Evolutionary conservation across 2,329 filamentous ascomycete genomes (phyloP).

Genomic region (Aschersonia sp.): DNA sequence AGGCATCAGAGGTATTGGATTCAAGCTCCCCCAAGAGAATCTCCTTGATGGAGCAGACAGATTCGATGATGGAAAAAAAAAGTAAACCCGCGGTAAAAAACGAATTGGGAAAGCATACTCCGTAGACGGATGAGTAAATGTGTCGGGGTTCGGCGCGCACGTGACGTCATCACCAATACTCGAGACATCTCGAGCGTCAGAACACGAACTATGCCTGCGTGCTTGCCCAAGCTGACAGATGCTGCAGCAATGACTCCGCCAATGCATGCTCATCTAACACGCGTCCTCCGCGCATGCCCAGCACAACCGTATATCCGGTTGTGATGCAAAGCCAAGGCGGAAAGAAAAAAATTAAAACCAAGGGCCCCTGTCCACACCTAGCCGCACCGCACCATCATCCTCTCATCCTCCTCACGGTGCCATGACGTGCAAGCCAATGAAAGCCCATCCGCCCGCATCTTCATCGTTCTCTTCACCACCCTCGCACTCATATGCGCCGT

Average conservation of each 20-base stretch:
- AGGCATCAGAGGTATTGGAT: too few relatives aligned
- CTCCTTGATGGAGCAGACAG: background rate
- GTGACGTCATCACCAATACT: background rate
- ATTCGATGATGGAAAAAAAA: background rate
- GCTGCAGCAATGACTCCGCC: background rate
- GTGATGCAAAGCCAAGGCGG: background rate
- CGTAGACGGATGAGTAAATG: too few relatives aligned
- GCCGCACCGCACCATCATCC: background rate
- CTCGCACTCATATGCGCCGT: background rate
- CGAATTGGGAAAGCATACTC: background rate
- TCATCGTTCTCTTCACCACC: background rate
- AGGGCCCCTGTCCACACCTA: background rate
- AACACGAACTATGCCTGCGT: background rate
- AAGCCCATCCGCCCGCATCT: background rate
- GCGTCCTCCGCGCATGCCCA: background rate
- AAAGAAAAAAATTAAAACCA: background rate
- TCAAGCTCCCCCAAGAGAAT: background rate
- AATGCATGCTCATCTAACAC: background rate
- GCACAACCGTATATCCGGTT: background rate
- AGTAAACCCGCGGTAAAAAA: background rate
- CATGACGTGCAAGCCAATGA: background rate
- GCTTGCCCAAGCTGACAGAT: background rate
- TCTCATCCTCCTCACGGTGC: background rate
- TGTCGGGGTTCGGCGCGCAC: background rate
- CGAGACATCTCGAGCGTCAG: background rate